phyloP scores from a whole-genome alignment of 345 rosid genomes.

The Euclidium syriacum region DNA sequence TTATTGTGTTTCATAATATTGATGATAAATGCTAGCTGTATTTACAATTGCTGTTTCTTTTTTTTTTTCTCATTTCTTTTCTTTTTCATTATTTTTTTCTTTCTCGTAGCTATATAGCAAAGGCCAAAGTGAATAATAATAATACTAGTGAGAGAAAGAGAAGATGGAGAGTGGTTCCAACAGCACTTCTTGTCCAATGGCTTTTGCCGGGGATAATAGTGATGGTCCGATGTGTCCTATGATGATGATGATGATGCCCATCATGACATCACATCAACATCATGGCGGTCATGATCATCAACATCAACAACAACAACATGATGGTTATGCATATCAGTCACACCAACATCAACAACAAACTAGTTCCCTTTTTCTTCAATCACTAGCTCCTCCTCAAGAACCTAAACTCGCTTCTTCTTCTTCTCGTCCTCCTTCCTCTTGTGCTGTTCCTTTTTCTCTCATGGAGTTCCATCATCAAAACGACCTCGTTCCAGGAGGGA shows the following conservation, averaged over 20 bases:
- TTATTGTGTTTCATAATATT: slow-evolving; percentile 32
- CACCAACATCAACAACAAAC: slow-evolving; percentile 36
- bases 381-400: slow-evolving; percentile 26
- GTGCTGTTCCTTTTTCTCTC: slow-evolving; percentile 48
- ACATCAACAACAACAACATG: slow-evolving; percentile 34
- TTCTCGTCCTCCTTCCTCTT: slow-evolving; percentile 28
- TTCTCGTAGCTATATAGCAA: slow-evolving; percentile 34
- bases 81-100: not conserved
- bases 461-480: slow-evolving; percentile 51
- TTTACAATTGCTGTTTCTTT: slow-evolving; percentile 13
- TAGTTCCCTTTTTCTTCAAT: slow-evolving; percentile 29
- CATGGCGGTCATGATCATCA: slow-evolving; percentile 33
- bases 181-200: slow-evolving; percentile 59
- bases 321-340: slow-evolving; percentile 37
- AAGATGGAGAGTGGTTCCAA: slow-evolving; percentile 71
- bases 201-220: slow-evolving; percentile 68
- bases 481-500: slow-evolving; percentile 11
- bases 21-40: slow-evolving; percentile 37
- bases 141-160: slow-evolving; percentile 33
- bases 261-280: slow-evolving; percentile 41
- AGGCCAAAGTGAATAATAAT: slow-evolving; percentile 37
- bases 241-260: slow-evolving; percentile 66
- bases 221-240: slow-evolving; percentile 53
- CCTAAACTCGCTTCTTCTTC: slow-evolving; percentile 31
- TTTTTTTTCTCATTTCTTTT: not conserved